Base-by-base conservation (phyloP, 2,329 filamentous ascomycete genomes). In the Aureobasidium sp. region DNA sequence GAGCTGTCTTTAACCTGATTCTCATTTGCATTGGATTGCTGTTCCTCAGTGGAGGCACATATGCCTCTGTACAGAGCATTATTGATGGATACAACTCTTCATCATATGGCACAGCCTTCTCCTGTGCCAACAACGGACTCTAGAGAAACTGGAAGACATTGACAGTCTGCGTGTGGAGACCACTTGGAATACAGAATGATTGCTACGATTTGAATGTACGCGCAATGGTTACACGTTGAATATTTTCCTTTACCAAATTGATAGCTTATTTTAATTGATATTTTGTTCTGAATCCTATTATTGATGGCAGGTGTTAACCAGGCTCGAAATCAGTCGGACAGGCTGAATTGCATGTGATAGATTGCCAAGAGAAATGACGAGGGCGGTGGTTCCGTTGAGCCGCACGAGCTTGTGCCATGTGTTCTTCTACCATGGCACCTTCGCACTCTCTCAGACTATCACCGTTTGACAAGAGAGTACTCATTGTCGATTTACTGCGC, bases 21-120 rank as follows among this genome's bases (percentile, higher is more conserved):
- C 83, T 96, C 63, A 91, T 94, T 62, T 30, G 81, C 2, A 84
- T 88, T 21, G 92, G 92, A 0, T 58, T 95, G n/a, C 84, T 92
- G 67, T 95, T 96, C 77, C 75, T 97, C 52, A 86, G 81, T 0
- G 89, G 81, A 0, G 92, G 92, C 41, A 97, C 91, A 3, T 96
- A 96, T 70, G 74, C 78, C 16, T 77, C 77, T 63, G 86, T 91
- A 0, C 82, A 90, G 73, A 85, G 84, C 62, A 92, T 92, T 62
- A 82, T 94, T 29, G 79, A 90, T 63, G 86, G 86, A 25, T 96
- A 93, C 69, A 71, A 81, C 36, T 74, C 79, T 1, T 83, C 84
- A 3, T 76, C 76, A 0, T 88, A 95, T 30, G 82, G 86, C 1
- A 83, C 85, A 1, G 83, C 90, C 0, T 96, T 96, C 70, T 85